A percentile compares a stretch with the other conserved stretches of the same genome.
Evolutionary conservation across 1,284 basidiomycete genomes (phyloP).

Genomic region (Meira miltonrushii): DNA sequence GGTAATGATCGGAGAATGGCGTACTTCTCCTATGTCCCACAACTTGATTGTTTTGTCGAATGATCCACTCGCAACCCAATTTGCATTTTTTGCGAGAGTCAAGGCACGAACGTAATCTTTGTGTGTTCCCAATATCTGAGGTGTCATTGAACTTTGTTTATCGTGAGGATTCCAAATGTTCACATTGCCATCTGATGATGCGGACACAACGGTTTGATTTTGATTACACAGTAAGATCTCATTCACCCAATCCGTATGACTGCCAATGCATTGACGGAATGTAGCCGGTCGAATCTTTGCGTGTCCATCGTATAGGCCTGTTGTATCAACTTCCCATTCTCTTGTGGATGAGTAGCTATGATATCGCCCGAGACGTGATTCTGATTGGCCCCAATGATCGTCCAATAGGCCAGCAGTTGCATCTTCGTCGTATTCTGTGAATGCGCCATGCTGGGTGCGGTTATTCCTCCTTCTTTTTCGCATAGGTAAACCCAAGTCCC

Average conservation of each 20-base stretch:
- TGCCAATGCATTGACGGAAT: slow-evolving; percentile 43
- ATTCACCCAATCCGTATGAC: slow-evolving; percentile 83
- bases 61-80: slow-evolving; percentile 72
- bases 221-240: slow-evolving; percentile 86
- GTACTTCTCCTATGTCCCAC: slow-evolving; percentile 60
- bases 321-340: slow-evolving; percentile 15
- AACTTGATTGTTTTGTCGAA: slow-evolving; percentile 89
- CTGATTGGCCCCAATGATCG: background rate
- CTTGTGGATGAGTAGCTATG: background rate
- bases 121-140: slow-evolving; percentile 74
- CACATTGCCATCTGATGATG: slow-evolving; percentile 90
- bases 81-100: slow-evolving; percentile 32
- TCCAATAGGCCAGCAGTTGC: background rate
- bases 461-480: slow-evolving; percentile 28
- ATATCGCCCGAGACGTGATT: too few species aligned
- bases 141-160: slow-evolving; percentile 59
- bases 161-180: slow-evolving; percentile 89
- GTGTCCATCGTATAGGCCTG: slow-evolving; percentile 18
- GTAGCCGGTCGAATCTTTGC: slow-evolving; percentile 6
- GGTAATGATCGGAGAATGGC: slow-evolving; percentile 40
- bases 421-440: slow-evolving; percentile 9
- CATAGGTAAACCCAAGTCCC: slow-evolving; percentile 77
- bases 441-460: background rate
- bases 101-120: slow-evolving; percentile 82
- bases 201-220: slow-evolving; percentile 87